Base-by-base conservation (phyloP, 2,329 filamentous ascomycete genomes). In the Ceratocystis papillata region DNA sequence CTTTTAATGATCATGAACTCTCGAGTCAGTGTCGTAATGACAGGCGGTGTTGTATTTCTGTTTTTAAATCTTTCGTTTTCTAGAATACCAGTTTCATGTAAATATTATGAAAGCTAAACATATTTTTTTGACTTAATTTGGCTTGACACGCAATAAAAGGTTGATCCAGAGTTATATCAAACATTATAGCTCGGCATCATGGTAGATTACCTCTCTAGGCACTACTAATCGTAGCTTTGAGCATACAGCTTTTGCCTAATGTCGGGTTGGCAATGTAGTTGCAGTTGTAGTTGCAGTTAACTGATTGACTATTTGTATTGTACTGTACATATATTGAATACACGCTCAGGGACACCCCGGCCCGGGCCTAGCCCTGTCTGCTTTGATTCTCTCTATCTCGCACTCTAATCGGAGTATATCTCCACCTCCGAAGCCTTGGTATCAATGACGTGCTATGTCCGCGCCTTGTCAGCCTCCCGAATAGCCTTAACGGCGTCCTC, bases 401-500 rank as follows among this genome's bases (percentile, higher is more conserved):
- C 50, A 33, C 63, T 33, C 37, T 55, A 46, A 25, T 15, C 33
- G 28, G 37, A 17, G 15, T 17, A 15, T 4, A 48, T 30, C 59
- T 46, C 65, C 30, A 25, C 37, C 28, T 41, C 44, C 37, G 10
- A 15, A 7, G 41, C 50, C 44, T 57, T 46, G 20, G 50, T 44
- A 65, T 57, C 22, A 45, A 41, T n/a, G 12, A 28, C 50, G 37
- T 57, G 68, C 76, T 75, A 84, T 80, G 83, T 75, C 72, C 80
- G 79, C 72, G 78, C 72, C 70, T 75, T 74, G 69, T 81, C 81
- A 17, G 76, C 75, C 67, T 78, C 76, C 67, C 82, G 75, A 60
- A 85, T 79, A 63, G 76, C 77, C 73, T 77, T 77, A 1, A 80
- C 79, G 1, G 77, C 77, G 70, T 78, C 75, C 71, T 79, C 76